phyloP scores from a whole-genome alignment of 73 alveolate genomes.

The Tetrahymena elliotti region DNA sequence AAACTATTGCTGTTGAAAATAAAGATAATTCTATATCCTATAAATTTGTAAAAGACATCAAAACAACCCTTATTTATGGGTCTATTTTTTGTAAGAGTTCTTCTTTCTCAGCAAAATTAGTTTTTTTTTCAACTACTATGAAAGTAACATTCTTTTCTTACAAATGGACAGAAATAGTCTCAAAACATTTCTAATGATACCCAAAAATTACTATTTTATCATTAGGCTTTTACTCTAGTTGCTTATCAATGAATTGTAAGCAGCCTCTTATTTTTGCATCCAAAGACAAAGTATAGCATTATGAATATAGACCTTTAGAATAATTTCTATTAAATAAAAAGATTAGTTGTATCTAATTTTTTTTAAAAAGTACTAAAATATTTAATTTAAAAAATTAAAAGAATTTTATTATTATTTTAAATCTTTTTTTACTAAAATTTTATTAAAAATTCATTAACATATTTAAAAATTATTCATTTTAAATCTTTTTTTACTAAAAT shows the following conservation, averaged over 20 bases:
- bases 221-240: not conserved
- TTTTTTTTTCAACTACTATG: not conserved
- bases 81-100: not conserved
- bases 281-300: not conserved
- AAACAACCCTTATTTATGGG: not conserved
- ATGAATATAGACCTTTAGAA: not conserved
- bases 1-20: not conserved
- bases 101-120: not conserved
- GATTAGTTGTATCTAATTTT: too few species aligned
- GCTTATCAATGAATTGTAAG: not conserved
- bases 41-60: not conserved
- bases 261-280: not conserved
- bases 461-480: too few species aligned
- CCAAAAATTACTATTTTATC: not conserved
- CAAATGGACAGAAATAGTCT: not conserved
- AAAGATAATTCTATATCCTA: not conserved
- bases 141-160: not conserved
- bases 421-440: too few species aligned
- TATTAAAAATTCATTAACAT: too few species aligned
- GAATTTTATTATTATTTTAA: too few species aligned
- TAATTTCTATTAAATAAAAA: not conserved
- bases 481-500: too few species aligned
- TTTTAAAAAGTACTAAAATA: too few species aligned
- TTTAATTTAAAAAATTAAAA: too few species aligned
- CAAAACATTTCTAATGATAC: not conserved